These are phyloP conservation scores for Meripilus lineatus DNA, from an alignment of 1,284 basidiomycete species.

Conservation along the genomic window DNA sequence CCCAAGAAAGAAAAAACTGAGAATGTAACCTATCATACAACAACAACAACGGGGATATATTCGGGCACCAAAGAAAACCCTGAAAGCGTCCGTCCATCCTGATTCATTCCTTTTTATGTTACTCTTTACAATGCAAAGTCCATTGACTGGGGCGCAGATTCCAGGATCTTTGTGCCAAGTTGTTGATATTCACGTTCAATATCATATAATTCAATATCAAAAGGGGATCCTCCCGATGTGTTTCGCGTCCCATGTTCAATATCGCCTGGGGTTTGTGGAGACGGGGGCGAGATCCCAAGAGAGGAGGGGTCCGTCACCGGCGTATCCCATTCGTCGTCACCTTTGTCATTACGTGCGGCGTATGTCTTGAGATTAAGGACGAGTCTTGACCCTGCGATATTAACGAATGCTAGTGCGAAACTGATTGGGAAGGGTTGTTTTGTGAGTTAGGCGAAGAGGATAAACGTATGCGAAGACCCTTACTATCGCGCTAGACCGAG, in stretches of 20 bases:
- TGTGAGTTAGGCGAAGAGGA: background rate
- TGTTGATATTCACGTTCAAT: conserved; percentile 28
- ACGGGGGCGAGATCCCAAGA: background rate
- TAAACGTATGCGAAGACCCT: conserved; percentile 3
- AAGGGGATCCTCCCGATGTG: conserved; percentile 7
- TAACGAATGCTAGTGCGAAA: conserved; percentile 28
- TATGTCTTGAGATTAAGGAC: conserved; percentile 27
- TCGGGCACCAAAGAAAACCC: background rate
- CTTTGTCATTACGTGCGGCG: conserved; percentile 15
- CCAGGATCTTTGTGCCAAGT: conserved; percentile 22
- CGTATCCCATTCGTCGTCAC: conserved; percentile 9
- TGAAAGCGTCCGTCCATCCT: background rate
- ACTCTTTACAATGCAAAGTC: too few relatives aligned
- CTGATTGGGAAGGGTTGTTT: conserved; percentile 10
- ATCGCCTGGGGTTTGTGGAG: background rate
- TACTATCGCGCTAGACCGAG: conserved; percentile 29
- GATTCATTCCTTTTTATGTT: too few relatives aligned
- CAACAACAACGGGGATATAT: background rate
- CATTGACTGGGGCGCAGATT: too few relatives aligned
- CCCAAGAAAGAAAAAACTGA: background rate
- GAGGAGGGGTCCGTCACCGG: conserved; percentile 1
- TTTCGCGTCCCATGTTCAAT: background rate
- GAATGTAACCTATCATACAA: background rate
- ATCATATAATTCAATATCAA: conserved; percentile 25
- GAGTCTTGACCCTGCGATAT: conserved; percentile 25